Base-by-base conservation (phyloP, 2,329 filamentous ascomycete genomes). In the Curvularia sp. region DNA sequence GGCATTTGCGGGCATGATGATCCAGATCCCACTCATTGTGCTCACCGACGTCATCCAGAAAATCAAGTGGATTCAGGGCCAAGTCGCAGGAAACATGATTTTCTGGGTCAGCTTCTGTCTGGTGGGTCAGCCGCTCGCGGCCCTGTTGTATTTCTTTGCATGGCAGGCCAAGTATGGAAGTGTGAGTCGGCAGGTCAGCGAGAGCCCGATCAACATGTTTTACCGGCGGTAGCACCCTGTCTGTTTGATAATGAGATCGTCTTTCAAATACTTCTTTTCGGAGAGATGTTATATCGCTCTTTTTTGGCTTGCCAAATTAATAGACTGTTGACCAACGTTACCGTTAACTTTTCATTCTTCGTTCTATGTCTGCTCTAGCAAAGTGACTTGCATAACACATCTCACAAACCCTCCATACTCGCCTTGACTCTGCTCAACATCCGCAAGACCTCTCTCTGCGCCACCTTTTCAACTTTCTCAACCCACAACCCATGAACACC, bases 161-260 rank as follows among this genome's bases (percentile, higher is more conserved):
- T 99, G 95, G 94, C 94, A 98, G 79, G 92, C 92, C 55, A 98
- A 98, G 81, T 97, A 97, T 75, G 95, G 95, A 12, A 93, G 89
- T 69, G 89, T 93, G 22, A 91, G 81, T 10, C 74, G 71, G 56
- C 65, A 71, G 57, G 67, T 68, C 4, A 62, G 67, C 22, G 64
- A 69, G 20, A 74, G 67, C 42, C 58, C 58, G 43, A 66, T 68
- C 30, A 59, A 66, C 41, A 52, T 73, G 30, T 70, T 73, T 43
- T 46, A 41, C 10, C 55, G 67, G 51, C 63, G 69, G 7, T 72
- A 55, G 52, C 5, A n/a, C 24, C 42, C 5, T 44, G 5, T 28
- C 5, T 24, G 38, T 12, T 15, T 46, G 44, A 48, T 30, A 5
- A 39, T 51, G 22, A 9, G n/a, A 3, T 44, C 31, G 30, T 41